Conservation (phyloP, 768 basidiomycete species). For the Pisolithus microcarpus region DNA sequence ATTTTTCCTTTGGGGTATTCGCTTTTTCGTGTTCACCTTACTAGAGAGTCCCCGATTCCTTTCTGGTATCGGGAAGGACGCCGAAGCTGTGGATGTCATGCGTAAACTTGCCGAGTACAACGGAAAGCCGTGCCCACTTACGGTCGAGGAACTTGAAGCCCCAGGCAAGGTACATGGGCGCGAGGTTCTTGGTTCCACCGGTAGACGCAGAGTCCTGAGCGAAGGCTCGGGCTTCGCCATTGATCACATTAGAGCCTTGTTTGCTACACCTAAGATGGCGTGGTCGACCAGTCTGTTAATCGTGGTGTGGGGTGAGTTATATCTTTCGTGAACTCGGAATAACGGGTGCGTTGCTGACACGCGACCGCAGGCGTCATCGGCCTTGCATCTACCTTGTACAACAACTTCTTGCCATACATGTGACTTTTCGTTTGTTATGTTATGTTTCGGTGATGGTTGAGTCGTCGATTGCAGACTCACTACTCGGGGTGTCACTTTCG, state of each 20-base stretch:
- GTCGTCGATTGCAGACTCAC: slow-evolving; percentile 36
- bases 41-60: slow-evolving; percentile 55
- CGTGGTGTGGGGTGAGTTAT: slow-evolving; percentile 33
- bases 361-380: slow-evolving; percentile 54
- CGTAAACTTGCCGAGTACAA: slow-evolving; percentile 47
- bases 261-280: slow-evolving; percentile 55
- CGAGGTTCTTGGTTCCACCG: slow-evolving; percentile 7
- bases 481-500: slow-evolving; percentile 59
- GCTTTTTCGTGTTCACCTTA: slow-evolving; percentile 47
- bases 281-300: slow-evolving; percentile 60
- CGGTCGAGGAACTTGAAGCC: slow-evolving; percentile 37
- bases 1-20: slow-evolving; percentile 44
- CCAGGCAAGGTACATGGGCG: slow-evolving; percentile 17
- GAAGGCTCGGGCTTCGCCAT: slow-evolving; percentile 34
- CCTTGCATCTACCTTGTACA: slow-evolving; percentile 63
- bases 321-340: not conserved
- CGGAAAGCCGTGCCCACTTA: slow-evolving; percentile 34
- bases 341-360: not conserved
- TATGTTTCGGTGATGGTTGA: not conserved
- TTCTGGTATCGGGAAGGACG: slow-evolving; percentile 46
- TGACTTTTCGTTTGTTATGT: slow-evolving; percentile 19
- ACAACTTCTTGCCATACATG: slow-evolving; percentile 48
- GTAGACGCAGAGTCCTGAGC: slow-evolving; percentile 26
- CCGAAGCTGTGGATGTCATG: slow-evolving; percentile 42
- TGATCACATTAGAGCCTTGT: slow-evolving; percentile 52